Percentiles rank a stretch among this genome's conserved stretches.
phyloP scores from a whole-genome alignment of 768 basidiomycete species.

The Pleurotus sapidus region DNA sequence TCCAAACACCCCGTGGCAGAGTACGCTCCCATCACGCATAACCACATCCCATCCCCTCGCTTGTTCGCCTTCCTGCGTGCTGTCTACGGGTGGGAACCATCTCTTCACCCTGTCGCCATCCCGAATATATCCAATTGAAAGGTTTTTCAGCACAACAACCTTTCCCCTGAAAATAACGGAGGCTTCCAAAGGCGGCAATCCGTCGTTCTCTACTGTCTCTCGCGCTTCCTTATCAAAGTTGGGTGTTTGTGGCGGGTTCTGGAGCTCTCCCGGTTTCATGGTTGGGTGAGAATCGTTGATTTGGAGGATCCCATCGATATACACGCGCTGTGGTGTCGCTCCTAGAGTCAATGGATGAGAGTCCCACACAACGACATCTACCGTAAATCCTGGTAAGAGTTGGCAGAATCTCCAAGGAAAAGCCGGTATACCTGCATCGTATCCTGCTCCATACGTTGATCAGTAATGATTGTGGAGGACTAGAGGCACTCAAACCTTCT shows the following conservation, averaged over 20 bases:
- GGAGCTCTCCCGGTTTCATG: slow-evolving; percentile 45
- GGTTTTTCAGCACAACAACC: slow-evolving; percentile 52
- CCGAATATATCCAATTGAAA: slow-evolving; percentile 35
- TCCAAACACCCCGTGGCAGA: slow-evolving; percentile 31
- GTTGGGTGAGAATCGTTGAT: slow-evolving; percentile 28
- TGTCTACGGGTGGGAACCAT: slow-evolving; percentile 16
- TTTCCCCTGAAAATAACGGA: slow-evolving; percentile 15
- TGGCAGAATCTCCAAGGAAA: background rate
- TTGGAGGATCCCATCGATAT: slow-evolving; percentile 82
- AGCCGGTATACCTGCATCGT: slow-evolving; percentile 52
- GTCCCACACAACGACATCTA: slow-evolving; percentile 63
- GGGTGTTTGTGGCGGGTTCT: slow-evolving; percentile 50
- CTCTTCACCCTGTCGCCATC: slow-evolving; percentile 12
- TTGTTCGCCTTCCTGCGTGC: slow-evolving; percentile 11
- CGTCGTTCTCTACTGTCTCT: slow-evolving; percentile 56
- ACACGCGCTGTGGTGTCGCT: slow-evolving; percentile 79
- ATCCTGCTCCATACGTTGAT: slow-evolving; percentile 36
- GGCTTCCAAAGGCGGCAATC: slow-evolving; percentile 63
- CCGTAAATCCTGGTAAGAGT: background rate
- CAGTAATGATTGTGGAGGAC: background rate
- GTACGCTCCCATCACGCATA: slow-evolving; percentile 50
- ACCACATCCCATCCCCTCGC: slow-evolving; percentile 33
- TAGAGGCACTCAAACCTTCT: slow-evolving; percentile 31
- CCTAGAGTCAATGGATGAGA: slow-evolving; percentile 77
- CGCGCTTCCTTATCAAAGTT: slow-evolving; percentile 60